Conservation (phyloP, 106 monocot species). For the Dioscorea zingiberensis region DNA sequence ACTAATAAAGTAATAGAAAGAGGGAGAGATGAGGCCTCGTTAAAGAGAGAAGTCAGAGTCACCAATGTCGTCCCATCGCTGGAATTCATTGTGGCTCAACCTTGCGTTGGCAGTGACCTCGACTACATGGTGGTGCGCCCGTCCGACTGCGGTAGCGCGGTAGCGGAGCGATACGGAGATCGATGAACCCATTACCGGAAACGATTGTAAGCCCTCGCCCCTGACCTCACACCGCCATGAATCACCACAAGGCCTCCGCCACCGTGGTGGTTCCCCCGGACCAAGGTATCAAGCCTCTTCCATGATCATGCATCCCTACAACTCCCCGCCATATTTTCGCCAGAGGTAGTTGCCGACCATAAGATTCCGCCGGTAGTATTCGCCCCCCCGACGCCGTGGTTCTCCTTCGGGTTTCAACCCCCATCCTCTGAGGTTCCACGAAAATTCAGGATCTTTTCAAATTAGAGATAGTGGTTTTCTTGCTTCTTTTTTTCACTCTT, state of each 20-base stretch:
- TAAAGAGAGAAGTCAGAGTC: neutral
- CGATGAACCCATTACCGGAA: neutral
- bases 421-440: slow-evolving; percentile 15
- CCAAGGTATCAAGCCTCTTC: slow-evolving; percentile 1
- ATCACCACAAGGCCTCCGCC: neutral
- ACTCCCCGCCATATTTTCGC: neutral
- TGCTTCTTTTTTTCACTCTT: no score
- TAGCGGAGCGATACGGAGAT: slow-evolving; percentile 12
- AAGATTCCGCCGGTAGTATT: no score
- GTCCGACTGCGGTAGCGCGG: slow-evolving; percentile 10
- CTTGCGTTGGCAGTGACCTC: neutral
- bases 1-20: neutral
- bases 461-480: neutral
- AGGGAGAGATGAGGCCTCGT: neutral
- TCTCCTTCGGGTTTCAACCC: slow-evolving; percentile 14
- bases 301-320: neutral
- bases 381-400: neutral
- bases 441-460: slow-evolving; percentile 8
- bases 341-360: neutral
- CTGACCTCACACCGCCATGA: slow-evolving; percentile 7
- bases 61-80: neutral
- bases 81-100: neutral
- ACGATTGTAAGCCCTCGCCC: neutral
- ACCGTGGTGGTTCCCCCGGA: no score
- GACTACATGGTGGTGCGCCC: slow-evolving; percentile 9